Base-by-base conservation (phyloP, 225 moss, liverwort and hornwort genomes). In the Rhytidiadelphus loreus region DNA sequence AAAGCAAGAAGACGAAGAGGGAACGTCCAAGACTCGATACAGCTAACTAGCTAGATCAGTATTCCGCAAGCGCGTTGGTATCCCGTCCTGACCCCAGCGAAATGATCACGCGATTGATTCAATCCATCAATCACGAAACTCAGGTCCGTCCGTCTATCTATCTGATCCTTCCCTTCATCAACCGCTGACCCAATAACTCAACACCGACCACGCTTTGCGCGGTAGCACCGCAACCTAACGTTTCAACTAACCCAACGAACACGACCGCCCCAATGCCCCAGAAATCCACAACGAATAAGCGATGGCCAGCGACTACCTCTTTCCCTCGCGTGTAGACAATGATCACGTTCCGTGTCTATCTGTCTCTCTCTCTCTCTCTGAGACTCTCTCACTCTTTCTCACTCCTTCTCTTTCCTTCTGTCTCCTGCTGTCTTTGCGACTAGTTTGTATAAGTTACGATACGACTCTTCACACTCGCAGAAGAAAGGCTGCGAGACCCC, bases 151-250 rank as follows among this genome's bases (percentile, higher is more conserved):
- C 63, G 11, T 88, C 83, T 41, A 28, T 76, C 56, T 33, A 44
- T 68, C 68, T 77, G 84, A 84, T 65, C 82, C 59, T 80, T 87
- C 62, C 52, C 60, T 16, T 87, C 43, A 59, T 80, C 46, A 86
- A 57, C 57, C 87, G 70, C 69, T 41, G 21, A 11, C 82, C 64
- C 64, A 82, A 64, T 64, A 50, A 64, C 48, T 82, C 12, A 35
- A 88, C 88, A 84, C 88, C 88, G 88, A 84, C 88, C 88, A 88
- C 88, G 65, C 66, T 77, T 84, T 66, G 84, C n/a, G 77, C 81
- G 63, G 86, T 62, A 35, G 62, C 86, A 75, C 58, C 87, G 71
- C 87, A n/a, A 87, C 87, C 80, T 71, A 87, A 80, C 87, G 55
- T 78, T 65, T 25, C 86, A 78, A 78, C 86, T 64, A 87, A 87